A percentile compares a stretch with the other conserved stretches of the same genome.
Conservation (phyloP, 805 yeast species). For the Cyberlindnera petersonii region DNA sequence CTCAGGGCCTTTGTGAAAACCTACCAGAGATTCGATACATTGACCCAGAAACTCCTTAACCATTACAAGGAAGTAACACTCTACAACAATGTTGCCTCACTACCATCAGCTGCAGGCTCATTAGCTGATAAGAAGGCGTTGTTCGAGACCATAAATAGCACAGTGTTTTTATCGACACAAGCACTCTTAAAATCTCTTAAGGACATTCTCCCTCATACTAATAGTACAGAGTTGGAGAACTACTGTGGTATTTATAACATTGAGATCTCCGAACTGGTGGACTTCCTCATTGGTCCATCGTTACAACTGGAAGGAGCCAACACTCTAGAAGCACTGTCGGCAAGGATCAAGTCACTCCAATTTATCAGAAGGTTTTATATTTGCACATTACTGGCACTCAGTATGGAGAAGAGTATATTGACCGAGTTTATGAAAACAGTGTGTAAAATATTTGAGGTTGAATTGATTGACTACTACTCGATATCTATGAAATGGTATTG, state of each 20-base stretch:
- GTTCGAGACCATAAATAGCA: conserved; percentile 25
- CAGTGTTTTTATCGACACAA: conserved; percentile 33
- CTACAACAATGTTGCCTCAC: conserved; percentile 17
- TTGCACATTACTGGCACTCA: conserved; percentile 37
- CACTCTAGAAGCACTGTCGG: conserved; percentile 26
- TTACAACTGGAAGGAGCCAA: background rate
- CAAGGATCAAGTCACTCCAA: conserved; percentile 34
- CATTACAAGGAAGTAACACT: conserved; percentile 30
- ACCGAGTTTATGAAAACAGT: conserved; percentile 11
- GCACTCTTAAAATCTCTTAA: conserved; percentile 27
- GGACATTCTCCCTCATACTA: conserved; percentile 28
- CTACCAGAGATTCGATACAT: conserved; percentile 27
- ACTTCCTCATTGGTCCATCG: conserved; percentile 12
- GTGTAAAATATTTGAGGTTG: conserved; percentile 7
- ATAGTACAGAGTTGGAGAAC: conserved; percentile 34
- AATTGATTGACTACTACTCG: background rate
- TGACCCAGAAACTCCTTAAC: conserved; percentile 26
- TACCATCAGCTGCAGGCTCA: background rate
- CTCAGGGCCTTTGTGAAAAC: conserved; percentile 18
- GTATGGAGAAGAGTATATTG: conserved; percentile 14
- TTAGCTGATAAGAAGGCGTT: conserved; percentile 8
- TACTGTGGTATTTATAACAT: conserved; percentile 43
- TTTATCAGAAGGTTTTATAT: conserved; percentile 39
- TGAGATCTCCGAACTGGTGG: conserved; percentile 28
- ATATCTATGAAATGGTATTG: conserved; percentile 5